Percentiles rank a stretch among this genome's conserved stretches.
phyloP scores from a whole-genome alignment of 2,329 filamentous ascomycete genomes.

The Cladophialophora bantiana region DNA sequence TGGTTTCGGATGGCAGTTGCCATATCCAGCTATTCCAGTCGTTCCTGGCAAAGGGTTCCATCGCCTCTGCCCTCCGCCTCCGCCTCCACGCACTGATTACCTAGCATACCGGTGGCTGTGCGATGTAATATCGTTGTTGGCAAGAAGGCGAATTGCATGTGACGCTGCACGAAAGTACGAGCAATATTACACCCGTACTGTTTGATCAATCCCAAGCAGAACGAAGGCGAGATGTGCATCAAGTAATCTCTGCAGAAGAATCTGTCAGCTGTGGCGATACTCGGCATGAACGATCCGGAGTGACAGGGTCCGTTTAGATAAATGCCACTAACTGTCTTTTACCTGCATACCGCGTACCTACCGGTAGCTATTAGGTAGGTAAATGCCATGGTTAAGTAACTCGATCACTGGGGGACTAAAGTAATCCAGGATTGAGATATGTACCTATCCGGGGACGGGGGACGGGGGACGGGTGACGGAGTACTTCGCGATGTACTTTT shows the following conservation, averaged over 20 bases:
- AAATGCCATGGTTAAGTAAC: background rate
- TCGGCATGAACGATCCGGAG: conserved; percentile 1
- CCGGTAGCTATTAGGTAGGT: background rate
- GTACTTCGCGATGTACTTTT: too few relatives aligned
- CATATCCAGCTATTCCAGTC: background rate
- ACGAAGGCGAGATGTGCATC: background rate
- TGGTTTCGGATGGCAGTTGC: background rate
- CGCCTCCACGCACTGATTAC: background rate
- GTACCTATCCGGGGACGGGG: background rate
- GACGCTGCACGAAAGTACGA: background rate
- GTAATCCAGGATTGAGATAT: background rate
- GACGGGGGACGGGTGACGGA: too few relatives aligned
- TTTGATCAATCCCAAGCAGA: background rate
- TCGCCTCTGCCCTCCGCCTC: background rate
- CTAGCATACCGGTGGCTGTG: background rate
- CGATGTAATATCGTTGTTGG: background rate
- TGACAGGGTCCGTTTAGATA: conserved; percentile 27
- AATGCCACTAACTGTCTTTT: background rate
- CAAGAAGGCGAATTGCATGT: background rate
- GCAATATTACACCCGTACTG: background rate
- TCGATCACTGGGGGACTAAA: background rate
- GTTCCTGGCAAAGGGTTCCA: background rate
- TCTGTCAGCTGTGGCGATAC: background rate
- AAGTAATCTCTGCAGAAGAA: background rate
- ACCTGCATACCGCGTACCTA: background rate